Percentiles rank a stretch among this genome's conserved stretches.
These are phyloP conservation scores for Juglanconis juglandina DNA, from an alignment of 2,329 filamentous ascomycete species.

Conservation along the genomic window DNA sequence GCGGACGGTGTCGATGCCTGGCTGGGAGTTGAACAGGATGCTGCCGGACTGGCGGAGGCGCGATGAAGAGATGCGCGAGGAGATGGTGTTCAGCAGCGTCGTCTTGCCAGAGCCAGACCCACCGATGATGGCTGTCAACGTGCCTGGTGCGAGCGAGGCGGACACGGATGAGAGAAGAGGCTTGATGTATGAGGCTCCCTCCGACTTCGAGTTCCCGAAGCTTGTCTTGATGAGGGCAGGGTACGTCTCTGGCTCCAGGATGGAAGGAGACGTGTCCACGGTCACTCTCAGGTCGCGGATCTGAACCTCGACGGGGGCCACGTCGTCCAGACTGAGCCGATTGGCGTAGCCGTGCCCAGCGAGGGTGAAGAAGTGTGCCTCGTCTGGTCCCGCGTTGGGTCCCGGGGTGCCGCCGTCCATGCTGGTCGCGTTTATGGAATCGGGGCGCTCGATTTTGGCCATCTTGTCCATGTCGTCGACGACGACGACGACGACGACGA, in stretches of 20 bases:
- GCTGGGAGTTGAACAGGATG: conserved; percentile 58
- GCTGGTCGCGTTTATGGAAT: conserved; percentile 29
- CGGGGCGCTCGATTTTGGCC: conserved; percentile 31
- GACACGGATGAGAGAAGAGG: conserved; percentile 60
- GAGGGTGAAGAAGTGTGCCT: conserved; percentile 22
- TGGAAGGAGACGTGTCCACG: conserved; percentile 56
- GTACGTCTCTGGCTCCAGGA: conserved; percentile 47
- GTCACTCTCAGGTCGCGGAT: conserved; percentile 53
- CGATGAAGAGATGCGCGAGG: conserved; percentile 61
- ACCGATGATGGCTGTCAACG: conserved; percentile 71
- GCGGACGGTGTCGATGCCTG: conserved; percentile 51
- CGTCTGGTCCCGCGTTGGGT: conserved; percentile 12
- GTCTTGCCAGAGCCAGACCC: conserved; percentile 73
- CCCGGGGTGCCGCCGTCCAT: conserved; percentile 21
- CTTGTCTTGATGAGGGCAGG: conserved; percentile 33
- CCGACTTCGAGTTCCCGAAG: conserved; percentile 26
- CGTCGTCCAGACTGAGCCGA: conserved; percentile 45
- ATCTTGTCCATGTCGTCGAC: conserved; percentile 28
- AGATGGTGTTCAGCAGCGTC: conserved; percentile 67
- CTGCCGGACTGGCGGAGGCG: conserved; percentile 50
- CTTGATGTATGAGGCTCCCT: conserved; percentile 38
- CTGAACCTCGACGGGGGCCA: conserved; percentile 52
- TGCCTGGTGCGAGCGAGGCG: conserved; percentile 62
- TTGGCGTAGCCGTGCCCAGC: conserved; percentile 28
- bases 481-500: neutral